Base-by-base conservation (phyloP, 768 basidiomycete species). In the Mycena crocata region DNA sequence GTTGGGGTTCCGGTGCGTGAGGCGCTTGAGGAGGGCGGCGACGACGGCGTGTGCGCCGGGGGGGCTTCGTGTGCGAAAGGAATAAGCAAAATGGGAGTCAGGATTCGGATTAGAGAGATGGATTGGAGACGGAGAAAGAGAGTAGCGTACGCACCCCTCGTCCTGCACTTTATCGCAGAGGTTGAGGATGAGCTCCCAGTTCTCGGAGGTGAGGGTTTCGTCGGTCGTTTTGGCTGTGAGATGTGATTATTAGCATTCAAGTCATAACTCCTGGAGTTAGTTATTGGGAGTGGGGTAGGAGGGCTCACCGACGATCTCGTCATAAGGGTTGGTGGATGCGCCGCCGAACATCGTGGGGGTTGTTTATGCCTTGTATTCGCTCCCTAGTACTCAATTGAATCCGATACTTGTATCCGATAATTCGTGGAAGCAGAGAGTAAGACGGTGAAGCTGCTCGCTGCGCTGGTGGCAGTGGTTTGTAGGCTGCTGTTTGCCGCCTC, bases 141-240 rank as follows among this genome's bases (percentile, higher is more conserved):
- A n/a, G n/a, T n/a, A n/a, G n/a, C n/a, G n/a, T n/a, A n/a, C n/a
- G n/a, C n/a, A n/a, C n/a, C n/a, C 92, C 69, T 99, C 97, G 15
- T 96, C 95, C 32, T 86, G 84, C 8, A 99, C 96, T 80, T 98
- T 98, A 82, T 99, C 98, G 72, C 96, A 98, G n/a, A 99, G 79
- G 72, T 93, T 95, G 52, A 98, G 76, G 68, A 96, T 94, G 64
- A 95, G 83, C 76, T 96, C 96, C 98, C 98, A 99, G 79, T 98
- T 94, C 81, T 98, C 97, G 60, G 86, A 85, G 0, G 96, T 96
- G 64, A 96, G 83, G 77, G 95, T 96, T 87, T 99, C 98, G 77
- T 96, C 95, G n/a, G 98, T 99, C 35, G 97, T 93, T 81, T 98
- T 97, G 73, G 80, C 96, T 98, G 79, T n/a, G n/a, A n/a, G n/a